Percentiles rank a stretch among this genome's conserved stretches.
These are phyloP conservation scores for Paramecium sexaurelia DNA, from an alignment of 73 alveolate genomes.

Conservation along the genomic window DNA sequence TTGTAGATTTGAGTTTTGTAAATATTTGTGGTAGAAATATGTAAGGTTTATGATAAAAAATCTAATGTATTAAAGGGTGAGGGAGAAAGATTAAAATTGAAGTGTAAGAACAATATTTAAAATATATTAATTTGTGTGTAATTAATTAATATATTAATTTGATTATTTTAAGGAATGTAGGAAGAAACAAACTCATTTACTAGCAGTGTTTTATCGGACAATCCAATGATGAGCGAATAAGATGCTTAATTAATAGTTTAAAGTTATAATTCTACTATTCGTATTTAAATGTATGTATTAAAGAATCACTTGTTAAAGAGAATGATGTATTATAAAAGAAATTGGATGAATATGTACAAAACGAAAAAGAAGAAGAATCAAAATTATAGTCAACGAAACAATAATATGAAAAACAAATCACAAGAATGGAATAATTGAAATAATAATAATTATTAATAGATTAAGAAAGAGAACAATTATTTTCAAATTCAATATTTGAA, in stretches of 20 bases:
- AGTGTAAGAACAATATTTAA: not conserved
- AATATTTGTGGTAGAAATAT: too few relatives aligned
- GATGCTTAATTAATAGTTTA: constrained; percentile 31
- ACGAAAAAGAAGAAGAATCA: constrained; percentile 27
- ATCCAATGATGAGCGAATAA: constrained; percentile 57
- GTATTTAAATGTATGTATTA: not conserved
- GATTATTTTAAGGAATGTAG: not conserved
- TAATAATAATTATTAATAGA: not conserved
- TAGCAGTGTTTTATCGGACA: constrained; percentile 32
- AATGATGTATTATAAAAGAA: not conserved
- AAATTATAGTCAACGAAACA: not conserved
- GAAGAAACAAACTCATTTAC: constrained; percentile 41
- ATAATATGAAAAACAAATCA: not conserved
- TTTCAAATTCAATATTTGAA: not conserved
- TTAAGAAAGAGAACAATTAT: constrained; percentile 52
- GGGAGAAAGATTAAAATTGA: not conserved
- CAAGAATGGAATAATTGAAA: constrained; percentile 37
- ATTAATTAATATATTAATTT: not conserved
- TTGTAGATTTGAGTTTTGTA: too few relatives aligned
- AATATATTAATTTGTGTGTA: not conserved
- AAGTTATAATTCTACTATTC: not conserved
- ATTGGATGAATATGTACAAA: not conserved
- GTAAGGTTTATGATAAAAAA: too few relatives aligned
- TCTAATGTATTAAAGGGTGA: not conserved
- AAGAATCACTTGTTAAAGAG: constrained; percentile 38